A percentile compares a stretch with the other conserved stretches of the same genome.
These are phyloP conservation scores for Musa acuminata DNA, from an alignment of 176 grass and related monocot genomes.

Conservation along the genomic window DNA sequence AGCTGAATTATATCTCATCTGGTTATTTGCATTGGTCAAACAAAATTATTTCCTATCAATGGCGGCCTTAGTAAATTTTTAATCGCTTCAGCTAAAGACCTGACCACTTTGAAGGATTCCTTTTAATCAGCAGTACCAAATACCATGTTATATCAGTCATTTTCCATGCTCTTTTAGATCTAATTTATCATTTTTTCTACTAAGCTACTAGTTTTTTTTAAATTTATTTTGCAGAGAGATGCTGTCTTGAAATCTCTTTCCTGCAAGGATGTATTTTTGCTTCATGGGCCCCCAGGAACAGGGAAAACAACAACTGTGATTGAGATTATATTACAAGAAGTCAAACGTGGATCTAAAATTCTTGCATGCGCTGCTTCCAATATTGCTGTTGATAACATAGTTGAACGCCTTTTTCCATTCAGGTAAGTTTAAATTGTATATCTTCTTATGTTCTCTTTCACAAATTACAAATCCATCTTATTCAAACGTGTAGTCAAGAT, in stretches of 20 bases:
- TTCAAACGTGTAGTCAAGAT: not conserved
- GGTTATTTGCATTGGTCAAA: too few species aligned
- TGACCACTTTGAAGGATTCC: too few species aligned
- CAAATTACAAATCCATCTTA: not conserved
- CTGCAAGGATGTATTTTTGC: conserved; percentile 91
- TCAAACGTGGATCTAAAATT: conserved; percentile 88
- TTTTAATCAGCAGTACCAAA: too few species aligned
- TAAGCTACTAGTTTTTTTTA: conserved; percentile 3
- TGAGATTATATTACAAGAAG: conserved; percentile 93
- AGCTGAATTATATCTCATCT: too few species aligned
- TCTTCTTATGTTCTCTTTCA: not conserved
- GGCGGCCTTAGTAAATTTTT: too few species aligned
- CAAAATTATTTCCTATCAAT: too few species aligned
- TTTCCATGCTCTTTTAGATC: not conserved
- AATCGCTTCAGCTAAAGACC: too few species aligned
- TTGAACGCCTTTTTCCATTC: conserved; percentile 82
- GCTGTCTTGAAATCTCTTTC: conserved; percentile 78
- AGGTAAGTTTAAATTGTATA: conserved; percentile 31
- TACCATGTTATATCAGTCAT: too few species aligned
- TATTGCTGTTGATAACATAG: conserved; percentile 97
- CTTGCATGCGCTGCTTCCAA: conserved; percentile 99
- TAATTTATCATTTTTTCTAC: not conserved
- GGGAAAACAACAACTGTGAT: conserved; percentile 96
- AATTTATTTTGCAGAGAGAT: conserved; percentile 48
- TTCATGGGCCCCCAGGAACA: conserved; percentile 94